Evolutionary conservation across 1,284 basidiomycete species (phyloP).

Genomic region (Gomphus sp.): DNA sequence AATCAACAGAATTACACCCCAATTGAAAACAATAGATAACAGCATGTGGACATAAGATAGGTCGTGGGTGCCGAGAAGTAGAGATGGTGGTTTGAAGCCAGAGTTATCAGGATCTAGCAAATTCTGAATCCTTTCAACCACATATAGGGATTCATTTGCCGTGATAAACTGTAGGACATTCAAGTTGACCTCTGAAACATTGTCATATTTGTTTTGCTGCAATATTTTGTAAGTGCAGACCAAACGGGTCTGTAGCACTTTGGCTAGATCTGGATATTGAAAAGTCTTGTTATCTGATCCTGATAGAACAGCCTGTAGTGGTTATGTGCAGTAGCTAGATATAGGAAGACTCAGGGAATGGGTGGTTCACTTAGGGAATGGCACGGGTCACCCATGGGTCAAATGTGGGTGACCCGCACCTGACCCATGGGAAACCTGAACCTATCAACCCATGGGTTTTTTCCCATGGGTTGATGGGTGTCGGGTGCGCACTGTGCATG

Average conservation of each 20-base stretch:
- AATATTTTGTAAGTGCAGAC: background rate
- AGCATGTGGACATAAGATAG: slow-evolving; percentile 51
- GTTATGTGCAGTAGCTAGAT: too few relatives aligned
- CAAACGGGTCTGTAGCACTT: slow-evolving; percentile 2
- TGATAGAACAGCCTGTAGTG: too few relatives aligned
- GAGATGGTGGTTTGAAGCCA: slow-evolving; percentile 15
- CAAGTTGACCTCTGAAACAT: background rate
- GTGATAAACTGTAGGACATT: slow-evolving; percentile 3
- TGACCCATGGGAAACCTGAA: too few relatives aligned
- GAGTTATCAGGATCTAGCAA: background rate
- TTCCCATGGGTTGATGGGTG: too few relatives aligned
- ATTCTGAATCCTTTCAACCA: slow-evolving; percentile 3
- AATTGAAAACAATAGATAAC: slow-evolving; percentile 58
- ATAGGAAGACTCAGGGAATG: too few relatives aligned
- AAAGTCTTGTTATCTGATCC: background rate
- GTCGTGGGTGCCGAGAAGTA: slow-evolving; percentile 56
- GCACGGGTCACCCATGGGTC: too few relatives aligned
- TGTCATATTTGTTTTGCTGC: background rate
- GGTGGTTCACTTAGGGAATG: too few relatives aligned
- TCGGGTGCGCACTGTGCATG: too few relatives aligned
- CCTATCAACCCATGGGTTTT: too few relatives aligned
- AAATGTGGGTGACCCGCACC: too few relatives aligned
- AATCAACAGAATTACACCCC: slow-evolving; percentile 52
- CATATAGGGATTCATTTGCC: background rate
- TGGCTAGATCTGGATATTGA: slow-evolving; percentile 1